These are phyloP conservation scores for Alternaria metachromatica DNA, from an alignment of 2,329 filamentous ascomycete genomes.

Conservation along the genomic window DNA sequence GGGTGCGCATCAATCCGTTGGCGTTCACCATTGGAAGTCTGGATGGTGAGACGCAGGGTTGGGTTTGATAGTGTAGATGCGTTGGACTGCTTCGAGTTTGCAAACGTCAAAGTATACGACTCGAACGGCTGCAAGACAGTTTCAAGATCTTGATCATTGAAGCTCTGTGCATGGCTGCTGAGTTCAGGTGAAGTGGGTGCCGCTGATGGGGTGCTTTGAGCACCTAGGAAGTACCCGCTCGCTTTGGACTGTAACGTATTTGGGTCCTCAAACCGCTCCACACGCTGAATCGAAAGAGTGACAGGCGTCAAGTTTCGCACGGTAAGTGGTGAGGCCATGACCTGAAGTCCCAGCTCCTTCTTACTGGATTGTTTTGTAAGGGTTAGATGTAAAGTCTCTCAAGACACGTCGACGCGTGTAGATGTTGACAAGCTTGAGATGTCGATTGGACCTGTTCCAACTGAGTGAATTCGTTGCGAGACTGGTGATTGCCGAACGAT, in stretches of 20 bases:
- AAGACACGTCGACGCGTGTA: not conserved
- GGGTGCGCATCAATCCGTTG: constrained; percentile 72
- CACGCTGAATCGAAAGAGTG: constrained; percentile 72
- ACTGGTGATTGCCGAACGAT: not conserved
- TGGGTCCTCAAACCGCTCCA: constrained; percentile 74
- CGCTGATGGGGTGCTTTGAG: constrained; percentile 25
- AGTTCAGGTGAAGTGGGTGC: constrained; percentile 52
- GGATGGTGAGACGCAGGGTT: constrained; percentile 78
- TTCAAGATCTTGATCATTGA: constrained; percentile 67
- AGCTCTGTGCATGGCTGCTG: constrained; percentile 64
- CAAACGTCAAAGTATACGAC: constrained; percentile 65
- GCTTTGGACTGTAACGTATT: constrained; percentile 49
- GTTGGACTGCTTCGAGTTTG: constrained; percentile 38
- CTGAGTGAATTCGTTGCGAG: not conserved
- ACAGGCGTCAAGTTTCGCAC: constrained; percentile 83
- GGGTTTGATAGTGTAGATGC: constrained; percentile 47
- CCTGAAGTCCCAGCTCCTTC: not conserved
- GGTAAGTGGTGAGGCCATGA: constrained; percentile 61
- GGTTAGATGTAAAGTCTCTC: not conserved
- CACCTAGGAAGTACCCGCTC: constrained; percentile 43
- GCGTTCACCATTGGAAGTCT: constrained; percentile 62
- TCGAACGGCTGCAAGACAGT: constrained; percentile 73
- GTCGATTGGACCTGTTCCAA: not conserved
- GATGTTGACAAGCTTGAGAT: not conserved
- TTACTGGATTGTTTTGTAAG: not conserved